Evolutionary conservation across 768 basidiomycete species (phyloP).

Genomic region (Pholiota microspora): DNA sequence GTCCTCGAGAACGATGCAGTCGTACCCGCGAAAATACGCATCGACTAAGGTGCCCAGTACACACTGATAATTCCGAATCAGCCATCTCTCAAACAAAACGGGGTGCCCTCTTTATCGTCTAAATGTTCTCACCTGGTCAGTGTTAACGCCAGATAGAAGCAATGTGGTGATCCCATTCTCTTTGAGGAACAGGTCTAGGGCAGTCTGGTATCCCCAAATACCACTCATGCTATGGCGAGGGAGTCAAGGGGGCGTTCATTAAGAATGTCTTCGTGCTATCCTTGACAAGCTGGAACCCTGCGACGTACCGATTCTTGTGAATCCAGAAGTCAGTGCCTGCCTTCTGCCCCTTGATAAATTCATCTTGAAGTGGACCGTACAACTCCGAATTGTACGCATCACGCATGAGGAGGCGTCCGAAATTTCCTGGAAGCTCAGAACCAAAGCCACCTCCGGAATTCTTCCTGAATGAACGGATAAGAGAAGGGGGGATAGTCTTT

Average conservation of each 20-base stretch:
- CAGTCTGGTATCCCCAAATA: constrained; percentile 63
- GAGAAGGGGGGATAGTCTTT: constrained; percentile 57
- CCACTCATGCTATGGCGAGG: constrained; percentile 53
- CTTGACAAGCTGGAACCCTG: not conserved
- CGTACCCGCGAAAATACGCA: constrained; percentile 64
- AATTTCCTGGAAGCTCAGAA: constrained; percentile 47
- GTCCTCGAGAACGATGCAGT: constrained; percentile 57
- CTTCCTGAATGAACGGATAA: constrained; percentile 54
- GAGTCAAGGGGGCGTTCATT: not conserved
- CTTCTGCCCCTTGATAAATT: constrained; percentile 49
- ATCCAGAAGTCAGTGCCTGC: constrained; percentile 69
- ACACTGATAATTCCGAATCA: constrained; percentile 37
- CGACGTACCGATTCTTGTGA: constrained; percentile 59
- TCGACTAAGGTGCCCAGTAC: constrained; percentile 64
- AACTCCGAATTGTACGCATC: constrained; percentile 55
- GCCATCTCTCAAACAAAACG: not conserved
- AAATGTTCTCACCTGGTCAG: constrained; percentile 52
- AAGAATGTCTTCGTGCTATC: not conserved
- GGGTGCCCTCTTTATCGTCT: not conserved
- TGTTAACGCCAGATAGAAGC: constrained; percentile 64
- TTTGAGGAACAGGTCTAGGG: constrained; percentile 59
- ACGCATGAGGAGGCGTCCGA: constrained; percentile 59
- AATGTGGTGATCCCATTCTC: constrained; percentile 63
- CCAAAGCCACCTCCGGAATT: constrained; percentile 51
- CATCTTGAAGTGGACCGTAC: constrained; percentile 60